Evolutionary conservation across 371 early-diverging fungal species (phyloP).

Genomic region (Cokeromyces recurvatus): DNA sequence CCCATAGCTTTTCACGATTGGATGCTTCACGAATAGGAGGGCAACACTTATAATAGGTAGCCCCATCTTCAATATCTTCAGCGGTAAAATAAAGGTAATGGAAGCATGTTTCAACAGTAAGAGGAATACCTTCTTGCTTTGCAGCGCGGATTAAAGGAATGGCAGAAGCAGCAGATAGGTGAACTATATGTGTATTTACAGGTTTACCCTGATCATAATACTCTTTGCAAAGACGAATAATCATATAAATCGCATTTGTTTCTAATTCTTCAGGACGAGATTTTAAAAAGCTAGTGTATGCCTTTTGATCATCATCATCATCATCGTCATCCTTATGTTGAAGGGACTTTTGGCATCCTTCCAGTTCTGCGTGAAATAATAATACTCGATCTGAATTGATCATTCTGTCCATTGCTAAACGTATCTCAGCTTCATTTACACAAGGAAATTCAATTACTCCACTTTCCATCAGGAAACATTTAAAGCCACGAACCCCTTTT

Average conservation of each 20-base stretch:
- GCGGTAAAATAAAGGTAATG: conserved; percentile 72
- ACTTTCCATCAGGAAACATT: conserved; percentile 81
- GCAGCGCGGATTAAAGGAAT: conserved; percentile 70
- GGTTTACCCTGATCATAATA: conserved; percentile 47
- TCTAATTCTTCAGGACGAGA: conserved; percentile 71
- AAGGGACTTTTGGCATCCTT: conserved; percentile 13
- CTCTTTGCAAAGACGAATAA: conserved; percentile 65
- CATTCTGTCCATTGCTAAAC: conserved; percentile 62
- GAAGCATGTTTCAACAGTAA: conserved; percentile 82
- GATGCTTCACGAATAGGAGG: conserved; percentile 76
- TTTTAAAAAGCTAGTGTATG: conserved; percentile 64
- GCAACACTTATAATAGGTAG: conserved; percentile 83
- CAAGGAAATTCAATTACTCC: conserved; percentile 85
- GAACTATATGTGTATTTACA: conserved; percentile 78
- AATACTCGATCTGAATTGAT: conserved; percentile 46
- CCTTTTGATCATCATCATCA: conserved; percentile 37
- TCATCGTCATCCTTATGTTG: conserved; percentile 4
- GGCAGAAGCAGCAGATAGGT: conserved; percentile 73
- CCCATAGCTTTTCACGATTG: conserved; percentile 73
- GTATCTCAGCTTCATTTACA: conserved; percentile 66
- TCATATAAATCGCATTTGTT: conserved; percentile 68
- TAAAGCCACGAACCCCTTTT: conserved; percentile 76
- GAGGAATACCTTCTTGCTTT: conserved; percentile 62
- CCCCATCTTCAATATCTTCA: conserved; percentile 67
- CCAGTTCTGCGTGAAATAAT: conserved; percentile 83